Evolutionary conservation across 352 stramenopile genomes (phyloP).

Genomic region (Elongisporangium senticosum): DNA sequence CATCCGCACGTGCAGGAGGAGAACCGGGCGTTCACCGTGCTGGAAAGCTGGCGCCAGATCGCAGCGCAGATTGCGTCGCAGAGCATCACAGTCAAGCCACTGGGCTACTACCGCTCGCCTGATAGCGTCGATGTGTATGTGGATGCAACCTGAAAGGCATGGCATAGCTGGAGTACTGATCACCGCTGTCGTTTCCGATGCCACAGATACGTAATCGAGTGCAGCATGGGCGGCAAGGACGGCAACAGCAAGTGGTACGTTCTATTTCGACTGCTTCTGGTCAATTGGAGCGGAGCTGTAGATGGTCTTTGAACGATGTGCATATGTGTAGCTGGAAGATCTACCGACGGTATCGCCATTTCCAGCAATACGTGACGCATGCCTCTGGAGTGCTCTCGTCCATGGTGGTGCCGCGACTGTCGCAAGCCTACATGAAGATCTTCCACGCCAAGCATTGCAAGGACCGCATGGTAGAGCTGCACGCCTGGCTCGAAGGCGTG

Average conservation of each 20-base stretch:
- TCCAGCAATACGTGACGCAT: constrained; percentile 68
- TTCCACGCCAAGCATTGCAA: constrained; percentile 76
- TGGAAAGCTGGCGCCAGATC: constrained; percentile 62
- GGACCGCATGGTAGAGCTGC: constrained; percentile 69
- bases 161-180: not conserved
- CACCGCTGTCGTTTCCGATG: not conserved
- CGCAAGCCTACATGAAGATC: constrained; percentile 76
- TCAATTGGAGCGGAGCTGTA: not conserved
- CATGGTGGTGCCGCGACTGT: constrained; percentile 56
- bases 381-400: constrained; percentile 48
- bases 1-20: constrained; percentile 53
- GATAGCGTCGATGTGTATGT: constrained; percentile 80
- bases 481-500: constrained; percentile 58
- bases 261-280: not conserved
- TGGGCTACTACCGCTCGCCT: constrained; percentile 77
- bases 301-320: not conserved
- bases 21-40: constrained; percentile 53
- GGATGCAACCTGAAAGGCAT: not conserved
- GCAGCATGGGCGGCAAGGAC: constrained; percentile 27
- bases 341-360: constrained; percentile 81
- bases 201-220: constrained; percentile 77
- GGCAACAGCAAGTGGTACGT: constrained; percentile 37
- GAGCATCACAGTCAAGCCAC: constrained; percentile 42
- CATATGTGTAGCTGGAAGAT: constrained; percentile 60
- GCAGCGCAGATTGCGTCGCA: constrained; percentile 41